phyloP scores from a whole-genome alignment of 1,284 basidiomycete genomes.

The Ganoderma resinaceum region DNA sequence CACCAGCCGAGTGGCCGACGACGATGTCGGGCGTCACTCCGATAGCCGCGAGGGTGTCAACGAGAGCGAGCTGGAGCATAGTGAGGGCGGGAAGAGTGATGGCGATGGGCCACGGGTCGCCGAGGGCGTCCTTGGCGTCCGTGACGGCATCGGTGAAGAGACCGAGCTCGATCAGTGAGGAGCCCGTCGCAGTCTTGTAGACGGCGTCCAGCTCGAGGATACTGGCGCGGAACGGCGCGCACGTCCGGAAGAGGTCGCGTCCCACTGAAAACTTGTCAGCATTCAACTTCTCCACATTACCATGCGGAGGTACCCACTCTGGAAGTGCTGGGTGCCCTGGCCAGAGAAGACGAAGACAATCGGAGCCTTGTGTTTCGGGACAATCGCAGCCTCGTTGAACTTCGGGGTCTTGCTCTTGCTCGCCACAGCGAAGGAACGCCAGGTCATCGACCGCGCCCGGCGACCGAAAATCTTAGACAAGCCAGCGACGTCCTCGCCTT shows the following conservation, averaged over 20 bases:
- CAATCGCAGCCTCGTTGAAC: conserved; percentile 37
- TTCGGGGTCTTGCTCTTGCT: neutral
- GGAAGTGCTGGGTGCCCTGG: conserved; percentile 49
- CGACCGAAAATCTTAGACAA: conserved; percentile 35
- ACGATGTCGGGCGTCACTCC: conserved; percentile 46
- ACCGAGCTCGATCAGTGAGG: conserved; percentile 44
- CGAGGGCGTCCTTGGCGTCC: conserved; percentile 27
- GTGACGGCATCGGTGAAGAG: conserved; percentile 36
- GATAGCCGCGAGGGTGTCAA: conserved; percentile 45
- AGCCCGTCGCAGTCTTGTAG: conserved; percentile 39
- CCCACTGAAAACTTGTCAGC: conserved; percentile 42
- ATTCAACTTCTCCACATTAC: neutral
- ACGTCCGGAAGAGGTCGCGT: conserved; percentile 44
- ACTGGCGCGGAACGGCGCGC: conserved; percentile 43
- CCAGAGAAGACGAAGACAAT: conserved; percentile 50
- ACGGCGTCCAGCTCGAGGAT: conserved; percentile 44
- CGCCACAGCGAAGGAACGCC: conserved; percentile 38
- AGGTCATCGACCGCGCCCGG: conserved; percentile 43
- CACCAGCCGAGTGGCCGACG: conserved; percentile 51
- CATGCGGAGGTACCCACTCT: conserved; percentile 37
- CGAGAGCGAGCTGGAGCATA: conserved; percentile 52
- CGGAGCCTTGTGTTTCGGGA: conserved; percentile 35
- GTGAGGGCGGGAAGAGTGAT: conserved; percentile 47
- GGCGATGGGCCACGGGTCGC: conserved; percentile 42
- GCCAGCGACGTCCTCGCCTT: conserved; percentile 14